Conservation (phyloP, 2,329 filamentous ascomycete genomes). For the Fusarium caatingaense region DNA sequence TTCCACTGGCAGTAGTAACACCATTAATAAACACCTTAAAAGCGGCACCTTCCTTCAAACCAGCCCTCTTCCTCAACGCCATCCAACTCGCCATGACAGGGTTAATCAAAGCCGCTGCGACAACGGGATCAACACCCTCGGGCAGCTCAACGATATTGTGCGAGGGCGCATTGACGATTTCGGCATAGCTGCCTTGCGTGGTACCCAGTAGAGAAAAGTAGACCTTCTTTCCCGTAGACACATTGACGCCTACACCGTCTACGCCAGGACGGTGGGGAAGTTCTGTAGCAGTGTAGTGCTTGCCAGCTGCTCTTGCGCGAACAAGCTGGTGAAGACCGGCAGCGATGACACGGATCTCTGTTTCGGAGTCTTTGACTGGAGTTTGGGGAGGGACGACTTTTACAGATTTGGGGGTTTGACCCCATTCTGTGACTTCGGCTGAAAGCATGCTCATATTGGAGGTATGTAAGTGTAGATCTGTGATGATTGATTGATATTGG, state of each 20-base stretch:
- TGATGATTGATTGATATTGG: neutral
- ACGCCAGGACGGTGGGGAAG: slow-evolving; percentile 65
- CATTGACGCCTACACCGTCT: slow-evolving; percentile 63
- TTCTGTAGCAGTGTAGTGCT: slow-evolving; percentile 62
- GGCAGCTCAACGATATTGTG: slow-evolving; percentile 56
- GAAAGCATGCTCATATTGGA: slow-evolving; percentile 49
- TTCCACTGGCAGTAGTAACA: slow-evolving; percentile 64
- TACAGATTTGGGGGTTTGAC: slow-evolving; percentile 42
- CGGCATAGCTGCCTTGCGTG: slow-evolving; percentile 58
- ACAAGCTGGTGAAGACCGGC: slow-evolving; percentile 66
- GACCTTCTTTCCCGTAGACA: slow-evolving; percentile 58
- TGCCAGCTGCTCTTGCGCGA: slow-evolving; percentile 62
- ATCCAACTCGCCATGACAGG: slow-evolving; percentile 69
- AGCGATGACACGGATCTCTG: slow-evolving; percentile 65
- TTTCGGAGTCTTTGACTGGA: slow-evolving; percentile 50
- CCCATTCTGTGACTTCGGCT: slow-evolving; percentile 56
- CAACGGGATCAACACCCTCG: slow-evolving; percentile 57
- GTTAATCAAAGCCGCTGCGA: slow-evolving; percentile 65
- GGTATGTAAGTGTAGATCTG: neutral
- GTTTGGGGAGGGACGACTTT: slow-evolving; percentile 52
- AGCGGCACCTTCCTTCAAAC: slow-evolving; percentile 54
- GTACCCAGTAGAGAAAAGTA: slow-evolving; percentile 58
- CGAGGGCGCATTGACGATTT: slow-evolving; percentile 61
- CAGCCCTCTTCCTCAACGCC: slow-evolving; percentile 61
- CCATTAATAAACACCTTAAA: slow-evolving; percentile 61